Evolutionary conservation across 2,329 filamentous ascomycete genomes (phyloP), one percentile per base, ranked within the genome.

Genomic region (Stemphylium lycopersici): DNA sequence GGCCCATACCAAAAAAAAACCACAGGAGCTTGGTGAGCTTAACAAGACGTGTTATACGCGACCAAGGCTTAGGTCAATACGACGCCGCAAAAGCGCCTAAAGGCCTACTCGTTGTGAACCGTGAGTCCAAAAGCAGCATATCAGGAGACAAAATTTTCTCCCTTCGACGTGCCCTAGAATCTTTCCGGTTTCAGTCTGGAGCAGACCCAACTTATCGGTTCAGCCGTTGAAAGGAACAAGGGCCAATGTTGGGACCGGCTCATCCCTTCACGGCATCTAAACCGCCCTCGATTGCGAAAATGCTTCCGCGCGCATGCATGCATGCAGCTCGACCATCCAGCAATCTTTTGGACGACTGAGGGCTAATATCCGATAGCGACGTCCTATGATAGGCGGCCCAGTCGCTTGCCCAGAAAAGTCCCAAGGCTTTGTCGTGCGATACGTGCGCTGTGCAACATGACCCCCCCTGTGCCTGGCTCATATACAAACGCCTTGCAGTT

Each of bases 401-500:
- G 37, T 44, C n/a, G 33, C 13, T 31, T 20, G 33, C 51, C 45
- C 32, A 54, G 33, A 50, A 18, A 20, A 29, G 4, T 15, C 26
- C 29, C 22, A 13, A 54, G 39, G 10, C 31, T 33, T 42, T 50
- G 29, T 50, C 45, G 34, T 24, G 41, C 37, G 40, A 34, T 29
- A 29, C 22, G 36, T 36, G 39, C 46, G 38, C 39, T 18, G 39
- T 20, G 22, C 34, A 39, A 44, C 44, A 37, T 44, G 43, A 24
- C 29, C 20, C 20, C 39, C 46, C 32, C 33, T 32, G 40, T 34
- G 22, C 13, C 6, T 50, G 39, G 39, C 39, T 42, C 37, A 39
- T 44, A 54, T 54, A 54, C 51, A 54, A 50, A 50, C 22, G 7
- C 39, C 45, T 43, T 50, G 39, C 22, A 22, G 20, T 50, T 31